phyloP scores from a whole-genome alignment of 805 yeast species.

The Starmera dryadoides region DNA sequence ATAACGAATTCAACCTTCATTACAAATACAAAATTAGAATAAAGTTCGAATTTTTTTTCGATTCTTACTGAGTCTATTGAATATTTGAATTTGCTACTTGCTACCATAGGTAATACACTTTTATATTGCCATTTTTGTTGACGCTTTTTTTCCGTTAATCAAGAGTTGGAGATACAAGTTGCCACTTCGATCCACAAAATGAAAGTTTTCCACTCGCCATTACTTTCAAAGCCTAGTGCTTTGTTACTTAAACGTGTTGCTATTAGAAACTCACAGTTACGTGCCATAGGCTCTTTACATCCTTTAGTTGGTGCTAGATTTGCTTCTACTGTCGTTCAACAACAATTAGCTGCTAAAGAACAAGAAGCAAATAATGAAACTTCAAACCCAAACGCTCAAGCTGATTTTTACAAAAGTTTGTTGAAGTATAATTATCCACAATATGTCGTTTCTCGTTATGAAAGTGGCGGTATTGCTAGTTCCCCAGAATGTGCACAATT shows the following conservation, averaged over 20 bases:
- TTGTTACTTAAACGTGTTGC: constrained; percentile 2
- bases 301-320: too few relatives aligned
- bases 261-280: constrained; percentile 1
- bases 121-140: too few relatives aligned
- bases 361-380: constrained; percentile 79
- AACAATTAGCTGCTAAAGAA: constrained; percentile 54
- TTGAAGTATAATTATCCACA: constrained; percentile 87
- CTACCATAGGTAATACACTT: too few relatives aligned
- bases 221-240: not conserved
- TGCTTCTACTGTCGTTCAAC: constrained; percentile 17
- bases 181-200: too few relatives aligned
- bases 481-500: constrained; percentile 71
- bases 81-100: too few relatives aligned
- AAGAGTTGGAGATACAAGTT: not conserved
- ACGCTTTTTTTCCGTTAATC: not conserved
- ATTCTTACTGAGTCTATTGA: too few relatives aligned
- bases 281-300: not conserved
- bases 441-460: constrained; percentile 89
- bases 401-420: constrained; percentile 71
- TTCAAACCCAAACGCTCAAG: constrained; percentile 65
- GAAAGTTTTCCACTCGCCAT: not conserved
- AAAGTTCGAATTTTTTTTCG: too few relatives aligned
- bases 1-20: too few relatives aligned
- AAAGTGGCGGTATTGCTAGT: constrained; percentile 87
- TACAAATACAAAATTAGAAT: too few relatives aligned